Evolutionary conservation across 192 early-diverging fungal genomes (phyloP), one percentile per base, ranked within the genome.

Genomic region (Podila clonocystis): DNA sequence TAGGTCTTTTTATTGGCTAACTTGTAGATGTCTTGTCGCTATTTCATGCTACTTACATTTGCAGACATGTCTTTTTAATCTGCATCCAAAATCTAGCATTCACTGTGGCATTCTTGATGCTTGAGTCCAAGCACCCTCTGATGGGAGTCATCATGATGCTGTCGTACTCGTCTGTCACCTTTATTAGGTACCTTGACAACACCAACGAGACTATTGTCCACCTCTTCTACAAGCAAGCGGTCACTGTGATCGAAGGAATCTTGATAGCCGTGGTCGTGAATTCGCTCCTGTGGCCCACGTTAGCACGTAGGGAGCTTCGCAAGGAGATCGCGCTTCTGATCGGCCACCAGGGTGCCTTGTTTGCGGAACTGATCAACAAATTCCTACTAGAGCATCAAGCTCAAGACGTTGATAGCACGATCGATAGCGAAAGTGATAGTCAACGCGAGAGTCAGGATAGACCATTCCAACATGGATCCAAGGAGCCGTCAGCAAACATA

Each of bases 221-320:
- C n/a, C 26, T 59, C 2, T 58, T 36, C 19, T 61, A 60, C 15
- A 69, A 60, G 55, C 58, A 31, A n/a, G 55, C 67, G 13, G 22
- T 60, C 15, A 69, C 67, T 31, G 45, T 69, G 7, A 69, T 29
- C 6, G 33, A 48, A 12, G 67, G 67, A 2, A 69, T 69, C 9
- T 28, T 69, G 6, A 61, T 69, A 9, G 49, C 67, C 11, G 67
- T 69, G 0, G 24, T 45, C 6, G 17, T 69, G 1, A 69, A 69
- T 41, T 58, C 67, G 1, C 48, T 59, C n/a, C 26, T 69, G 26
- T 69, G 67, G 67, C 67, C 93, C 11, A 91, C 88, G 59, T 87
- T 93, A 45, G 93, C 93, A 0, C 87, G 92, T 2, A 86, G 90
- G 50, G 86, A 88, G 11, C 75, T 92, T 36, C 87, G 92, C 5